Evolutionary conservation across 2,329 filamentous ascomycete species (phyloP).

Genomic region (Fusarium siculi): DNA sequence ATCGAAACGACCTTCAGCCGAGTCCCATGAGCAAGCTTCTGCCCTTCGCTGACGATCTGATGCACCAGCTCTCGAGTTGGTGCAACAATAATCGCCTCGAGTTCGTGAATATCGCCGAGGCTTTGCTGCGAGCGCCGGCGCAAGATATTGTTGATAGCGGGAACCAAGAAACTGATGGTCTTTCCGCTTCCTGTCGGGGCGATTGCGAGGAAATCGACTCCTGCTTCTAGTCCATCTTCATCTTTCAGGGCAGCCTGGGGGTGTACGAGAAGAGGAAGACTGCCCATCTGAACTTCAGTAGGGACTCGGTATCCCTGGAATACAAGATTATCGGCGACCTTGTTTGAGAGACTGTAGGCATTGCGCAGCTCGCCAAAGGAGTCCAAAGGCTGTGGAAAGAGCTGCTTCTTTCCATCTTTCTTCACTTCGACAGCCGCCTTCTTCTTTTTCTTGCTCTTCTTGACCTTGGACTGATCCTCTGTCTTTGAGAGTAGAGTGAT

Average conservation of each 20-base stretch:
- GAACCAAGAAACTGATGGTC: slow-evolving; percentile 91
- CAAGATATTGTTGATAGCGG: slow-evolving; percentile 81
- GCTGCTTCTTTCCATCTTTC: slow-evolving; percentile 66
- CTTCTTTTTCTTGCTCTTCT: slow-evolving; percentile 67
- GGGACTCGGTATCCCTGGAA: slow-evolving; percentile 88
- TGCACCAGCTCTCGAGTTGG: slow-evolving; percentile 82
- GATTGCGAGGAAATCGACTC: slow-evolving; percentile 83
- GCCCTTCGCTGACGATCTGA: slow-evolving; percentile 86
- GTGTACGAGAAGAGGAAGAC: slow-evolving; percentile 79
- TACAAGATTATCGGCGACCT: slow-evolving; percentile 80
- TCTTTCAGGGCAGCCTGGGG: slow-evolving; percentile 61
- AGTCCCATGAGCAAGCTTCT: slow-evolving; percentile 81
- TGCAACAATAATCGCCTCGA: slow-evolving; percentile 77
- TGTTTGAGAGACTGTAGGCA: slow-evolving; percentile 77
- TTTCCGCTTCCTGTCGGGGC: slow-evolving; percentile 97
- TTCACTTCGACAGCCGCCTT: slow-evolving; percentile 58
- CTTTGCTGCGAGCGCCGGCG: slow-evolving; percentile 62
- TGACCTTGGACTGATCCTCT: slow-evolving; percentile 56
- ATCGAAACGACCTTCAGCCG: slow-evolving; percentile 83
- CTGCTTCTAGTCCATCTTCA: slow-evolving; percentile 49
- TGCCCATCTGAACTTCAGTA: slow-evolving; percentile 92
- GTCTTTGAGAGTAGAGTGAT: slow-evolving; percentile 76
- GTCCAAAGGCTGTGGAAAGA: slow-evolving; percentile 83
- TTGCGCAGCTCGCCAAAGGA: slow-evolving; percentile 78
- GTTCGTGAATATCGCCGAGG: slow-evolving; percentile 53